phyloP scores from a whole-genome alignment of 768 basidiomycete genomes.

The Suillus paluster region DNA sequence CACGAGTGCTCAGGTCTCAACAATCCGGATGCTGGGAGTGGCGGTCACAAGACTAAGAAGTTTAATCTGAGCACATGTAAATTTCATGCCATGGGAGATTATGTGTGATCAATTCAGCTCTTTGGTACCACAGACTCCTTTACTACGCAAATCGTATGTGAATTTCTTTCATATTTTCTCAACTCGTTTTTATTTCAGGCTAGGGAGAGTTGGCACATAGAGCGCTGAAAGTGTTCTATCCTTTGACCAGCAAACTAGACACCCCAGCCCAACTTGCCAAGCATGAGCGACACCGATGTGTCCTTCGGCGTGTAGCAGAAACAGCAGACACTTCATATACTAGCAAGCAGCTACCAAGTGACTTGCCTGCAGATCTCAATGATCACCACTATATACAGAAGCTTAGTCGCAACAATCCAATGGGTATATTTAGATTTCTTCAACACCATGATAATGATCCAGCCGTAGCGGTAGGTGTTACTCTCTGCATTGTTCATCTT shows the following conservation, averaged over 20 bases:
- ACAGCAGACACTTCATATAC: background rate
- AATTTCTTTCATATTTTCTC: too few species aligned
- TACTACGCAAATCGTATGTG: constrained; percentile 23
- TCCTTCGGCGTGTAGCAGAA: background rate
- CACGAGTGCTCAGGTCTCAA: background rate
- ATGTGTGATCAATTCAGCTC: constrained; percentile 16
- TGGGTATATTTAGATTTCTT: background rate
- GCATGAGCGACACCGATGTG: background rate
- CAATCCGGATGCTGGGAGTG: constrained; percentile 1
- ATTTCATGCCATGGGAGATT: constrained; percentile 32
- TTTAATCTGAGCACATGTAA: constrained; percentile 36
- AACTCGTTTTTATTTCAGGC: too few species aligned
- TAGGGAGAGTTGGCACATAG: background rate
- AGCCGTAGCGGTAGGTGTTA: background rate
- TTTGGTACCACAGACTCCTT: constrained; percentile 32
- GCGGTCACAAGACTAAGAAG: constrained; percentile 2
- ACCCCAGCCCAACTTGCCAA: background rate
- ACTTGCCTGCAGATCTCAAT: background rate
- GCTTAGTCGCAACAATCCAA: background rate
- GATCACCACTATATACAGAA: background rate
- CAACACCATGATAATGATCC: background rate
- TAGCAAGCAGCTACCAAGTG: background rate
- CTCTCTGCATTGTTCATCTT: background rate
- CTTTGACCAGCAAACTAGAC: background rate
- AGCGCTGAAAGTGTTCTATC: background rate